Evolutionary conservation across 2,329 filamentous ascomycete species (phyloP).

Genomic region (Penicillium griseofulvum): DNA sequence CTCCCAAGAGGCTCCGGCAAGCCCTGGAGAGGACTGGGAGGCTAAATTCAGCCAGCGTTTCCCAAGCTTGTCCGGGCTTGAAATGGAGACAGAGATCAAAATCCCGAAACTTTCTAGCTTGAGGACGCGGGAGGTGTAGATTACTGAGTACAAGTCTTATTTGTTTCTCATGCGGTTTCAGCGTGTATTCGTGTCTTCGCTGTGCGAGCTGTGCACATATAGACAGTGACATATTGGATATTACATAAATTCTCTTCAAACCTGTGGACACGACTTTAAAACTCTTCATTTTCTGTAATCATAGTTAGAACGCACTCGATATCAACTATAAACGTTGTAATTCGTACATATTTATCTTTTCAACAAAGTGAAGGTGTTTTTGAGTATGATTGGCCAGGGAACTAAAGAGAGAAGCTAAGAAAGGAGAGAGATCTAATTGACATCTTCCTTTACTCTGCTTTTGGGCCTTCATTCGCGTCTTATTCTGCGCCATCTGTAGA

Average conservation of each 20-base stretch:
- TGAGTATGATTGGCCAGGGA: too few relatives aligned
- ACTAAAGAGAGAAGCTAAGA: too few relatives aligned
- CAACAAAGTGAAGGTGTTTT: too few relatives aligned
- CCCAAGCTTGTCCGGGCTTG: constrained; percentile 78
- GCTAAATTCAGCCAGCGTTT: constrained; percentile 78
- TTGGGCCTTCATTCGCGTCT: too few relatives aligned
- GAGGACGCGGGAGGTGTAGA: constrained; percentile 45
- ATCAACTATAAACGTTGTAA: not conserved
- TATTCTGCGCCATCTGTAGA: too few relatives aligned
- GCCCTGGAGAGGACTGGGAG: constrained; percentile 59
- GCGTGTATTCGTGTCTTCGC: constrained; percentile 15
- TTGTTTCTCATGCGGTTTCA: constrained; percentile 16
- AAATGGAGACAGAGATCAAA: constrained; percentile 71
- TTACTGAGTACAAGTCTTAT: constrained; percentile 9
- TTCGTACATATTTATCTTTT: too few relatives aligned
- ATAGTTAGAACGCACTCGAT: not conserved
- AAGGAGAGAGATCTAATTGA: too few relatives aligned
- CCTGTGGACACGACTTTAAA: not conserved
- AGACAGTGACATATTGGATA: constrained; percentile 25
- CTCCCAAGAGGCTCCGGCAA: constrained; percentile 26
- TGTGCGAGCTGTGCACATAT: constrained; percentile 15
- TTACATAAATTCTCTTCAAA: not conserved
- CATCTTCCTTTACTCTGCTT: too few relatives aligned
- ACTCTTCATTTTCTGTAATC: not conserved
- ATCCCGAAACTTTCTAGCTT: constrained; percentile 37